phyloP scores from a whole-genome alignment of 805 yeast genomes.

The Saccharomyces eubayanus region DNA sequence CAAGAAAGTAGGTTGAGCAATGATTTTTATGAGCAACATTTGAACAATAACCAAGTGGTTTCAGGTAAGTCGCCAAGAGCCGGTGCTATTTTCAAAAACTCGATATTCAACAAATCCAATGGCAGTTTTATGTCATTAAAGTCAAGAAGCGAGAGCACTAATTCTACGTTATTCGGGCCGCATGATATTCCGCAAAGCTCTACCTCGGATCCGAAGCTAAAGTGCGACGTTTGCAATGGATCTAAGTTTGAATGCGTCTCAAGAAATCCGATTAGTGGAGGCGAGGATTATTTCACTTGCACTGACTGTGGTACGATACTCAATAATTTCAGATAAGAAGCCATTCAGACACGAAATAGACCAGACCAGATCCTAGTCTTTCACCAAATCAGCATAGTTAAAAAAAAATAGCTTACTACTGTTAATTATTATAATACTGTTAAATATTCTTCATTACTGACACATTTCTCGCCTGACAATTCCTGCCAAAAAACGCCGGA shows the following conservation, averaged over 20 bases:
- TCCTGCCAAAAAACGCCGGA: background rate
- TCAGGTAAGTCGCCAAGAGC: conserved; percentile 5
- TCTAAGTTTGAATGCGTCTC: conserved; percentile 14
- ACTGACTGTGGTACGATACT: conserved; percentile 24
- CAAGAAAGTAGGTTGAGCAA: background rate
- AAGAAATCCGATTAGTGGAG: conserved; percentile 4
- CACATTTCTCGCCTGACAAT: background rate
- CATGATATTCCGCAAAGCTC: background rate
- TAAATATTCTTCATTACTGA: background rate
- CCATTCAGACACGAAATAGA: background rate
- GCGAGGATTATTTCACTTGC: conserved; percentile 16
- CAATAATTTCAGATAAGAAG: conserved; percentile 17
- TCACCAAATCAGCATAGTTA: background rate
- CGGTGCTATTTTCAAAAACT: conserved; percentile 11
- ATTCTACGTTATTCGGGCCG: background rate
- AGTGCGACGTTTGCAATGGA: conserved; percentile 25
- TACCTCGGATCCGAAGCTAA: conserved; percentile 1
- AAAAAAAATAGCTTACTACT: background rate
- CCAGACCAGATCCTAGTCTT: background rate
- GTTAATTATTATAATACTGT: background rate
- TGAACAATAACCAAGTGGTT: background rate
- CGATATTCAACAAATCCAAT: conserved; percentile 12
- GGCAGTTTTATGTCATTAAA: conserved; percentile 9
- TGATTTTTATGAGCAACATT: background rate
- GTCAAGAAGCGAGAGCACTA: conserved; percentile 7